Evolutionary conservation across 345 rosid genomes (phyloP).

Genomic region (Nasturtium officinale): DNA sequence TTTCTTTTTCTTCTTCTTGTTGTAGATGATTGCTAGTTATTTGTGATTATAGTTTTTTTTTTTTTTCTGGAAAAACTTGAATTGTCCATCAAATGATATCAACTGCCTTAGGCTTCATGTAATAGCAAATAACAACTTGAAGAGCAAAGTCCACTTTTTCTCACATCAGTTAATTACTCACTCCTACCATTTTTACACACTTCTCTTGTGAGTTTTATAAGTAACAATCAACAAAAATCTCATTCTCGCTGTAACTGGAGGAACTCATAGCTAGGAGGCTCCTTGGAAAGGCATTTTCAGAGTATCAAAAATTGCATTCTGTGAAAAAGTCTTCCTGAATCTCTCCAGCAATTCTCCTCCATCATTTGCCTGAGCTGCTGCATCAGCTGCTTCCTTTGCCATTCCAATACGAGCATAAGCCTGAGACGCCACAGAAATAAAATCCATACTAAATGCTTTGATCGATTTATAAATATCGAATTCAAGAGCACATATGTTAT

Average conservation of each 20-base stretch:
- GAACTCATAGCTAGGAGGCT: constrained; percentile 45
- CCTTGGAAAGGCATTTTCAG: constrained; percentile 88
- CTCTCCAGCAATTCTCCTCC: constrained; percentile 96
- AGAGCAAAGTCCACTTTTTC: constrained; percentile 19
- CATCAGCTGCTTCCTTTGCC: constrained; percentile 99
- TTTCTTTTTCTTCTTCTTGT: no score
- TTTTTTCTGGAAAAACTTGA: background rate
- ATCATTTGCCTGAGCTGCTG: constrained; percentile 93
- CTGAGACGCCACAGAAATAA: constrained; percentile 43
- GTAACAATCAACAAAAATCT: constrained; percentile 34
- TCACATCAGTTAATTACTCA: constrained; percentile 6
- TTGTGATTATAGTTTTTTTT: no score
- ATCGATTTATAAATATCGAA: background rate
- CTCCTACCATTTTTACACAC: constrained; percentile 22
- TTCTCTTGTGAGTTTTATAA: constrained; percentile 18
- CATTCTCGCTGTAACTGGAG: background rate
- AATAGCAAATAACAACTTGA: background rate
- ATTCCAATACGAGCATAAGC: constrained; percentile 92
- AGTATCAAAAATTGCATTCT: constrained; percentile 86
- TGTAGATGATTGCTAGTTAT: no score
- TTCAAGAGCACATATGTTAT: background rate
- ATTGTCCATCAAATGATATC: background rate
- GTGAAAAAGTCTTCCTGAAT: constrained; percentile 77
- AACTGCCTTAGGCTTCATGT: background rate
- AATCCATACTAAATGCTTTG: constrained; percentile 7